A percentile compares a stretch with the other conserved stretches of the same genome.
Conservation (phyloP, 805 yeast genomes). For the Candida argentea region DNA sequence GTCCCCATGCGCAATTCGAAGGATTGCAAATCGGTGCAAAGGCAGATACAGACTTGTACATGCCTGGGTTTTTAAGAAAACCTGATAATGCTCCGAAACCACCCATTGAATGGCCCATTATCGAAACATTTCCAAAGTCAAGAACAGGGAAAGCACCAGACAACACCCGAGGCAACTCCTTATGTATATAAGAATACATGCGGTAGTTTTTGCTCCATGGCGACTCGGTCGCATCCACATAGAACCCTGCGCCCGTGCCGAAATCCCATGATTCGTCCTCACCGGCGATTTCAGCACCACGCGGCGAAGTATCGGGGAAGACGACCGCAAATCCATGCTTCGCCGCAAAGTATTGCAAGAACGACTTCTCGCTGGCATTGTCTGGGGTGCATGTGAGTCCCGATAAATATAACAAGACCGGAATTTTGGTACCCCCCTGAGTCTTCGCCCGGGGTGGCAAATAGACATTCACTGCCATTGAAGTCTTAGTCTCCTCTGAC, state of each 20-base stretch:
- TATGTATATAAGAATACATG: constrained; percentile 77
- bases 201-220: constrained; percentile 68
- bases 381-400: constrained; percentile 92
- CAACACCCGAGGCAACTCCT: constrained; percentile 56
- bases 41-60: constrained; percentile 74
- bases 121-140: constrained; percentile 56
- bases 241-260: constrained; percentile 94
- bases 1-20: constrained; percentile 72
- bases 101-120: constrained; percentile 99
- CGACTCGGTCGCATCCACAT: constrained; percentile 69
- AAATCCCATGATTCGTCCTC: constrained; percentile 81
- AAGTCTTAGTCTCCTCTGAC: constrained; percentile 52
- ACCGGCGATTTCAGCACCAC: constrained; percentile 72
- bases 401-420: constrained; percentile 70
- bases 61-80: constrained; percentile 56
- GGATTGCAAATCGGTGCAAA: constrained; percentile 90
- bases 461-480: constrained; percentile 78
- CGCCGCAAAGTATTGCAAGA: constrained; percentile 70
- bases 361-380: constrained; percentile 91
- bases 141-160: constrained; percentile 33
- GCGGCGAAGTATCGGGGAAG: constrained; percentile 95
- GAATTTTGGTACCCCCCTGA: constrained; percentile 39
- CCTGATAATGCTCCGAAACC: constrained; percentile 84
- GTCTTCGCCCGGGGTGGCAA: constrained; percentile 44
- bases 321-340: constrained; percentile 79